phyloP scores from a whole-genome alignment of 73 alveolate species.

The Durusdinium trenchii region DNA sequence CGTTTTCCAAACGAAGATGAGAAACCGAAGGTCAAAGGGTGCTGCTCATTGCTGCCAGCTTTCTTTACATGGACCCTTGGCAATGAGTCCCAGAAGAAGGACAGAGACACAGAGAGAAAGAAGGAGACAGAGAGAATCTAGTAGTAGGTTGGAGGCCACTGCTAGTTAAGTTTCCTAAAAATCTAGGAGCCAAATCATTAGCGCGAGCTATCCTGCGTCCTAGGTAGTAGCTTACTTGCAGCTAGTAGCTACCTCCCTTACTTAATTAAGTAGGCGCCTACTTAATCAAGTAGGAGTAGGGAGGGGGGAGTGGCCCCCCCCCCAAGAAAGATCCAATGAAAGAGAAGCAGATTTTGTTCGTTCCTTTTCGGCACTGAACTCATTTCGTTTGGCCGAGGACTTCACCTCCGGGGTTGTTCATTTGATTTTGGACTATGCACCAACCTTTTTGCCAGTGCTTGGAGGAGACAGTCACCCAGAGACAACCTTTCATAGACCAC shows the following conservation, averaged over 20 bases:
- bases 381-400: constrained; percentile 24
- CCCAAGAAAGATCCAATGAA: background rate
- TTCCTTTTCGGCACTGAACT: background rate
- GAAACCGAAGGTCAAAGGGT: constrained; percentile 15
- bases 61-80: constrained; percentile 32
- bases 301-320: background rate
- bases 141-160: too few species aligned
- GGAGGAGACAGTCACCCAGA: background rate
- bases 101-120: too few species aligned
- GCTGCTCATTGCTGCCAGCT: constrained; percentile 1
- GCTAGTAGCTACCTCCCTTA: too few species aligned
- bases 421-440: constrained; percentile 67
- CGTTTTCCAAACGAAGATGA: too few species aligned
- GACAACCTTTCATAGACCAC: background rate
- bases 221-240: too few species aligned
- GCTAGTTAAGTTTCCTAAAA: too few species aligned
- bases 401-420: constrained; percentile 41
- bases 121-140: too few species aligned
- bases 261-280: too few species aligned
- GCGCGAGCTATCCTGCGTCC: too few species aligned
- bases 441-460: constrained; percentile 37
- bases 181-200: too few species aligned
- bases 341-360: background rate
- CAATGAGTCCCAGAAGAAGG: too few species aligned
- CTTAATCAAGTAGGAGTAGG: too few species aligned